Conservation (phyloP, 2,329 filamentous ascomycete species). For the Alternaria arborescens region DNA sequence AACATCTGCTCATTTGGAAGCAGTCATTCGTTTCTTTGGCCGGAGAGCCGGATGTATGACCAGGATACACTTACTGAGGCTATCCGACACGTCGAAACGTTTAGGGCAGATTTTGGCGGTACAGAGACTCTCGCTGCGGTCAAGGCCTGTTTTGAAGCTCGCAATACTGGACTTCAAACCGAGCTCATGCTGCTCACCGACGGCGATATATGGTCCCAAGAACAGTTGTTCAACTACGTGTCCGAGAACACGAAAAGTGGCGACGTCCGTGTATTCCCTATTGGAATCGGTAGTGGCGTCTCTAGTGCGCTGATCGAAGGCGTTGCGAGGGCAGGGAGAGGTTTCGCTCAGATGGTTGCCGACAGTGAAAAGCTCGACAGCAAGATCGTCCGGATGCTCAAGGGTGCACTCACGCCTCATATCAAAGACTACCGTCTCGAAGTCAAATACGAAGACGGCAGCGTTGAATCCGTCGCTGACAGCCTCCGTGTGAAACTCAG, state of each 20-base stretch:
- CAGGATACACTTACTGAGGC: not conserved
- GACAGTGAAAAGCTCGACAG: conserved; percentile 11
- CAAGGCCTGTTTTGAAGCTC: conserved; percentile 2
- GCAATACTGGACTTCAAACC: not conserved
- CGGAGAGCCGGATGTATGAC: conserved; percentile 1
- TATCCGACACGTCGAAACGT: conserved; percentile 5
- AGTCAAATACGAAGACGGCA: conserved; percentile 15
- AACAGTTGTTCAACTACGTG: conserved; percentile 3
- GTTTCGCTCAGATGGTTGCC: conserved; percentile 14
- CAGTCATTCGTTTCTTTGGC: conserved; percentile 6
- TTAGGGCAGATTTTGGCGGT: conserved; percentile 5
- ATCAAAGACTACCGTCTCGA: conserved; percentile 12
- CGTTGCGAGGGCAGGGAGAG: conserved; percentile 11
- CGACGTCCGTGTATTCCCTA: conserved; percentile 10
- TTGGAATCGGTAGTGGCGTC: conserved; percentile 10
- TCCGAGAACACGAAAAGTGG: not conserved
- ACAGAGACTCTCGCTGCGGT: conserved; percentile 6
- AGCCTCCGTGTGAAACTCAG: not conserved
- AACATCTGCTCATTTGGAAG: conserved; percentile 14
- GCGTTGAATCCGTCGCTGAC: conserved; percentile 5
- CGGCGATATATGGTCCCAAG: conserved; percentile 11
- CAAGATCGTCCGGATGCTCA: conserved; percentile 17
- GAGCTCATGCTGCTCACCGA: conserved; percentile 14
- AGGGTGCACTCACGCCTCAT: conserved; percentile 15
- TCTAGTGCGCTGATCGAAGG: conserved; percentile 12